phyloP scores from a whole-genome alignment of 345 rosid genomes.

The Lumnitzera racemosa region DNA sequence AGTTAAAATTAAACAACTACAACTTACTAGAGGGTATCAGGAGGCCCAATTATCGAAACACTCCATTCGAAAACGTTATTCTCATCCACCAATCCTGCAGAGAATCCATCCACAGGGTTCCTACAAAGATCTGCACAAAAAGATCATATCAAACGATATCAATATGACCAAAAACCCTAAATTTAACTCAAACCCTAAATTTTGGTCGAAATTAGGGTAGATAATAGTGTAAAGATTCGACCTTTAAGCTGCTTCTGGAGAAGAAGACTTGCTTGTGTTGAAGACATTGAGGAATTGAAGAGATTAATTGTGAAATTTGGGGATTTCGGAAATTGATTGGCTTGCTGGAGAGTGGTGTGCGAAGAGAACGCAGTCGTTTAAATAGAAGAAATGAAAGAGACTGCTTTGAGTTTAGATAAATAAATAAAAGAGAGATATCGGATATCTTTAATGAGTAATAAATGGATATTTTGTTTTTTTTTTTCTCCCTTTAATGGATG shows the following conservation, averaged over 20 bases:
- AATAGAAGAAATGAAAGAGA: too few relatives aligned
- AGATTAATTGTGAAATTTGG: neutral
- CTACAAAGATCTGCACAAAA: conserved; percentile 85
- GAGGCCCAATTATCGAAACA: conserved; percentile 91
- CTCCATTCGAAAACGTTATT: conserved; percentile 91
- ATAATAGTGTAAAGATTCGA: conserved; percentile 3
- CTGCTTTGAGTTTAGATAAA: too few relatives aligned
- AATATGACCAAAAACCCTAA: neutral
- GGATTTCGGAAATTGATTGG: too few relatives aligned
- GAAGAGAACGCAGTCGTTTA: too few relatives aligned
- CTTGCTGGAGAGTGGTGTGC: too few relatives aligned
- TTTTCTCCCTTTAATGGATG: too few relatives aligned
- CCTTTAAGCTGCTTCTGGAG: conserved; percentile 95
- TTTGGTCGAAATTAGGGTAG: neutral
- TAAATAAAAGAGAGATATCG: too few relatives aligned
- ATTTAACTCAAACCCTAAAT: neutral
- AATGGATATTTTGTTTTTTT: too few relatives aligned
- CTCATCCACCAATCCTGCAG: conserved; percentile 97
- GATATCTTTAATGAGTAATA: too few relatives aligned
- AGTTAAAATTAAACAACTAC: neutral
- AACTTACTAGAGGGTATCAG: conserved; percentile 80
- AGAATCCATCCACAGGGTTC: conserved; percentile 94
- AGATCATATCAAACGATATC: conserved; percentile 1
- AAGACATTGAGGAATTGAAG: conserved; percentile 20
- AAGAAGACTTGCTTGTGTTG: conserved; percentile 91